Evolutionary conservation across 352 stramenopile genomes (phyloP).

Genomic region (Phytophthora europaea): DNA sequence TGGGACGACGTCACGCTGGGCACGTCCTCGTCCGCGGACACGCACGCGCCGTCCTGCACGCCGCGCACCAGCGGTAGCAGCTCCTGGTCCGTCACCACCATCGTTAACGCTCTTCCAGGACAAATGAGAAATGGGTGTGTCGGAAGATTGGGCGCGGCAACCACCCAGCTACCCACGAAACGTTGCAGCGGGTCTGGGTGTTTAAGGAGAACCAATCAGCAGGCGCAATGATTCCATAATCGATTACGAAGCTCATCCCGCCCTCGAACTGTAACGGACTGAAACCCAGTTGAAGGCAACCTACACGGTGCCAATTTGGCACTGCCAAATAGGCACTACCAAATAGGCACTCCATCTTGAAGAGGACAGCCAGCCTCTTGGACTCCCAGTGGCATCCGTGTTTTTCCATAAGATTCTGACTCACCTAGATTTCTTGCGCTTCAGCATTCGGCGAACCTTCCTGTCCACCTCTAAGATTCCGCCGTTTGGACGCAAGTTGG

Average conservation of each 20-base stretch:
- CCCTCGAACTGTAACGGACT: constrained; percentile 1
- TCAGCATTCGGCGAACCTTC: constrained; percentile 20
- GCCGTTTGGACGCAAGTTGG: constrained; percentile 1
- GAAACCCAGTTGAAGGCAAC: neutral
- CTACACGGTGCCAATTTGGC: too few species aligned
- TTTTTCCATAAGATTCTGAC: neutral
- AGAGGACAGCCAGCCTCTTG: neutral
- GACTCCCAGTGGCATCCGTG: neutral
- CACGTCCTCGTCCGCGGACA: constrained; percentile 72
- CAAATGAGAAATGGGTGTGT: constrained; percentile 35
- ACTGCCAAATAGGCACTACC: neutral
- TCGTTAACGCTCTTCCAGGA: constrained; percentile 8
- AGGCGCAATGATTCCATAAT: constrained; percentile 8
- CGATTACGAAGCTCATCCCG: constrained; percentile 14
- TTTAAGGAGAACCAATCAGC: constrained; percentile 6
- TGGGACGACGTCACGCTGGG: constrained; percentile 78
- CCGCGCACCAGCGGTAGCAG: constrained; percentile 39
- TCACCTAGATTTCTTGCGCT: constrained; percentile 10
- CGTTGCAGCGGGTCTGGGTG: constrained; percentile 24
- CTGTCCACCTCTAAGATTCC: neutral
- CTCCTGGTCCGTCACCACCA: constrained; percentile 42
- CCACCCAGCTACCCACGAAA: constrained; percentile 16
- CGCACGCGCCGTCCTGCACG: constrained; percentile 53
- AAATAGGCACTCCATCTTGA: neutral
- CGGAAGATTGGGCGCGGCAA: constrained; percentile 9